Evolutionary conservation across 1,284 basidiomycete genomes (phyloP).

Genomic region (Apiotrichum gamsii): DNA sequence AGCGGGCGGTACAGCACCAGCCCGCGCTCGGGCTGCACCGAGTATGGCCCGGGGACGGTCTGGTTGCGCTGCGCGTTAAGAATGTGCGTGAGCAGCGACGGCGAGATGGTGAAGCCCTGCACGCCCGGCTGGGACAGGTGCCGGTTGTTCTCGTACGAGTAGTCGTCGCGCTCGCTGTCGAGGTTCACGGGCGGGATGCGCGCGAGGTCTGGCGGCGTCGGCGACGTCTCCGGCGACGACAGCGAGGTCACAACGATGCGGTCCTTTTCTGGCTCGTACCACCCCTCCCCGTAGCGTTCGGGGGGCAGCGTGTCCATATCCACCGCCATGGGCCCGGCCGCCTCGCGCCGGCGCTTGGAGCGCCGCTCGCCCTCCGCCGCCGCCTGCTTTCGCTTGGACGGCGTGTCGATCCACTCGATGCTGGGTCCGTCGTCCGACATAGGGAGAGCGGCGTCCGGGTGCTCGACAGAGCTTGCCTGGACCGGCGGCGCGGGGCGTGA

Average conservation of each 20-base stretch:
- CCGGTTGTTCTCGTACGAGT: slow-evolving; percentile 14
- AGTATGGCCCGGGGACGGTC: slow-evolving; percentile 1
- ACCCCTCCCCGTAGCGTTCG: slow-evolving; percentile 12
- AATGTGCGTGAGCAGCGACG: slow-evolving; percentile 41
- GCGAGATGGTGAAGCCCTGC: slow-evolving; percentile 40
- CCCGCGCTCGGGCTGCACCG: slow-evolving; percentile 15
- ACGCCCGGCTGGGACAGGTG: slow-evolving; percentile 37
- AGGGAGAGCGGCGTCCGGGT: slow-evolving; percentile 12
- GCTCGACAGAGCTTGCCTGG: slow-evolving; percentile 26
- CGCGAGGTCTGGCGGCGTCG: slow-evolving; percentile 15
- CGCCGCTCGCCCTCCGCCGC: neutral
- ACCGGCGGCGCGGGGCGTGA: slow-evolving; percentile 14
- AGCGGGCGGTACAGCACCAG: slow-evolving; percentile 39
- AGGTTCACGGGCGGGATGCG: neutral
- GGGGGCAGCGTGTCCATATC: slow-evolving; percentile 18
- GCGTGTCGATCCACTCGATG: slow-evolving; percentile 16
- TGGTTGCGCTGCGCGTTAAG: slow-evolving; percentile 31
- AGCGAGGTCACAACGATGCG: slow-evolving; percentile 40
- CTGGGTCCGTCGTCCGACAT: neutral
- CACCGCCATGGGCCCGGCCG: slow-evolving; percentile 21
- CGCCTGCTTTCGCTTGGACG: slow-evolving; percentile 11
- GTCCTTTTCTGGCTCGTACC: slow-evolving; percentile 45
- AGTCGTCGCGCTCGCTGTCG: neutral
- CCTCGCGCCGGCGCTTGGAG: slow-evolving; percentile 2
- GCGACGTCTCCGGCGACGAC: slow-evolving; percentile 22